Conservation (phyloP, 352 stramenopile genomes). For the Pythium aphanidermatum region DNA sequence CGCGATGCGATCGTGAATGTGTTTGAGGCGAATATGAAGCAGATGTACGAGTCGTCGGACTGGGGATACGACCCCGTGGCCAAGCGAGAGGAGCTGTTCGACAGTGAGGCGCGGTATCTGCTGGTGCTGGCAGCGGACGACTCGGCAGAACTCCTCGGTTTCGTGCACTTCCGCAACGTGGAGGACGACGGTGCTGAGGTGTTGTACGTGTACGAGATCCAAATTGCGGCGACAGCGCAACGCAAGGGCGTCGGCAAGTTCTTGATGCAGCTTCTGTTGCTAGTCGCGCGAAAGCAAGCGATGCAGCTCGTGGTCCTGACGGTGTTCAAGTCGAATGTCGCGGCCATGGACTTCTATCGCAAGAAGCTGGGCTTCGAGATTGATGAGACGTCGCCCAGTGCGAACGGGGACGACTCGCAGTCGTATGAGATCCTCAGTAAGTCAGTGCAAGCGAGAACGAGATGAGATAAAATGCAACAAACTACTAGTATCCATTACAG, state of each 20-base stretch:
- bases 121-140: constrained; percentile 27
- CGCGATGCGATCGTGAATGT: constrained; percentile 45
- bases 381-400: constrained; percentile 88
- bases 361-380: constrained; percentile 81
- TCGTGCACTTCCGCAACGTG: constrained; percentile 92
- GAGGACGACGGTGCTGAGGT: constrained; percentile 87
- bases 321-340: constrained; percentile 89
- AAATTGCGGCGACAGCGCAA: constrained; percentile 63
- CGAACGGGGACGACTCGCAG: constrained; percentile 55
- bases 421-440: constrained; percentile 87
- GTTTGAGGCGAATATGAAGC: constrained; percentile 92
- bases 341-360: constrained; percentile 89
- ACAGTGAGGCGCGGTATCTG: constrained; percentile 85
- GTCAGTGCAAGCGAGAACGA: constrained; percentile 21
- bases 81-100: constrained; percentile 83
- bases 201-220: constrained; percentile 94
- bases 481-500: no score
- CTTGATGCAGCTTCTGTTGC: constrained; percentile 88
- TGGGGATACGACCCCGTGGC: constrained; percentile 87
- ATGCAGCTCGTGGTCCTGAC: constrained; percentile 93
- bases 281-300: constrained; percentile 61
- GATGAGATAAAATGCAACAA: constrained; percentile 2
- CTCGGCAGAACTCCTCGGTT: constrained; percentile 44
- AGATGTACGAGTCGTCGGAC: constrained; percentile 79
- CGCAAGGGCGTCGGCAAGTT: constrained; percentile 83